Evolutionary conservation across 1,139 yeast genomes (phyloP).

Genomic region (Blastobotrys capitulatus): DNA sequence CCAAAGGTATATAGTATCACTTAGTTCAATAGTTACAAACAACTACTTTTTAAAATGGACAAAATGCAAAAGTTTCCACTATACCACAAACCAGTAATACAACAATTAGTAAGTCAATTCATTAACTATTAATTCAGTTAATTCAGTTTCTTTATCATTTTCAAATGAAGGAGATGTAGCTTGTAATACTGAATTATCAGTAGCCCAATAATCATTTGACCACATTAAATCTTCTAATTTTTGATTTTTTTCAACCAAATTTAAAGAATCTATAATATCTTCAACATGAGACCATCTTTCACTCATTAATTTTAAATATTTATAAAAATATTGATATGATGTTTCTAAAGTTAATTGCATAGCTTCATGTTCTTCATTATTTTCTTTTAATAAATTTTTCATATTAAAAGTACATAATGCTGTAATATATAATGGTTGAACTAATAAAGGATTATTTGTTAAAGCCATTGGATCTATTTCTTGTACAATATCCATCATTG

Average conservation of each 20-base stretch:
- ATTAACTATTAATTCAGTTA: not conserved
- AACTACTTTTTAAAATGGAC: too few species aligned
- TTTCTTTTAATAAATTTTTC: not conserved
- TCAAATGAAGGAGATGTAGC: not conserved
- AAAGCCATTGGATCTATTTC: slow-evolving; percentile 1
- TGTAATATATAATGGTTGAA: slow-evolving; percentile 2
- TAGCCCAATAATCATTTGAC: not conserved
- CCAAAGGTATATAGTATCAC: too few species aligned
- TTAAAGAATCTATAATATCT: not conserved
- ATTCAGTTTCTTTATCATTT: not conserved
- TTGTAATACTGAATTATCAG: not conserved
- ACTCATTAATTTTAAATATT: not conserved
- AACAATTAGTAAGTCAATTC: too few species aligned
- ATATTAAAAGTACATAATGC: slow-evolving; percentile 2
- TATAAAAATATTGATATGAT: slow-evolving; percentile 13
- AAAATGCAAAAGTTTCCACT: too few species aligned
- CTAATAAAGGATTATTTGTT: slow-evolving; percentile 1
- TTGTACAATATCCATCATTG: not conserved
- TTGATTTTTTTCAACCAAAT: not conserved
- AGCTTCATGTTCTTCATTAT: slow-evolving; percentile 1
- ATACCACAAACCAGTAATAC: too few species aligned
- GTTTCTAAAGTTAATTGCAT: not conserved
- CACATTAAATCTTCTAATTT: not conserved
- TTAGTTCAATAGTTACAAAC: too few species aligned
- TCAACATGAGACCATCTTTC: not conserved